Percentiles rank a stretch among this genome's conserved stretches.
Conservation (phyloP, 2,329 filamentous ascomycete genomes). For the Didymella arachidicola region DNA sequence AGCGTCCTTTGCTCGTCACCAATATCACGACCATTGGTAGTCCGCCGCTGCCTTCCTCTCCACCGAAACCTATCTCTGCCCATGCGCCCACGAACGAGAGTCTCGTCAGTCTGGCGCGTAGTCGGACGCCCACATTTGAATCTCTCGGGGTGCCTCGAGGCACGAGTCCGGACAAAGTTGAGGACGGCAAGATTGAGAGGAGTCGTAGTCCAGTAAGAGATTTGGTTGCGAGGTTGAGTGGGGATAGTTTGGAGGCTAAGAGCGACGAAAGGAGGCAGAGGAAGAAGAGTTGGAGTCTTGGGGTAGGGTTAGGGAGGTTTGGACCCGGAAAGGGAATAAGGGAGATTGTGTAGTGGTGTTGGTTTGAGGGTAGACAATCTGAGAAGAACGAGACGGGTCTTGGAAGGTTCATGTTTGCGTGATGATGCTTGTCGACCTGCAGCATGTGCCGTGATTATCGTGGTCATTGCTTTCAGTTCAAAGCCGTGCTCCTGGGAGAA, state of each 20-base stretch:
- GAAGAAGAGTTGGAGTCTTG: slow-evolving; percentile 44
- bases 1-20: slow-evolving; percentile 11
- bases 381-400: too few relatives aligned
- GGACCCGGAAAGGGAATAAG: slow-evolving; percentile 34
- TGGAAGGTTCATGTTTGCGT: too few relatives aligned
- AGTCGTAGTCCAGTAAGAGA: slow-evolving; percentile 12
- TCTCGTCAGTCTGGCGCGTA: not conserved
- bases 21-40: not conserved
- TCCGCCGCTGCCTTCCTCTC: slow-evolving; percentile 1
- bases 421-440: too few relatives aligned
- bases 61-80: not conserved
- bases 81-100: not conserved
- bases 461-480: not conserved
- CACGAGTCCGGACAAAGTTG: not conserved
- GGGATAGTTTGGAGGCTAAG: slow-evolving; percentile 21
- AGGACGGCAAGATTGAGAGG: slow-evolving; percentile 1
- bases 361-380: too few relatives aligned
- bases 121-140: slow-evolving; percentile 17
- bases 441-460: too few relatives aligned
- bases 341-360: slow-evolving; percentile 33
- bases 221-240: slow-evolving; percentile 25
- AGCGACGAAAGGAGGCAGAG: slow-evolving; percentile 24
- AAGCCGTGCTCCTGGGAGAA: not conserved
- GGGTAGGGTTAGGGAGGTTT: slow-evolving; percentile 30
- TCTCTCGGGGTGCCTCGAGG: slow-evolving; percentile 13